phyloP scores from a whole-genome alignment of 164 flowering plant genomes.

The Euptelea pleiosperma region DNA sequence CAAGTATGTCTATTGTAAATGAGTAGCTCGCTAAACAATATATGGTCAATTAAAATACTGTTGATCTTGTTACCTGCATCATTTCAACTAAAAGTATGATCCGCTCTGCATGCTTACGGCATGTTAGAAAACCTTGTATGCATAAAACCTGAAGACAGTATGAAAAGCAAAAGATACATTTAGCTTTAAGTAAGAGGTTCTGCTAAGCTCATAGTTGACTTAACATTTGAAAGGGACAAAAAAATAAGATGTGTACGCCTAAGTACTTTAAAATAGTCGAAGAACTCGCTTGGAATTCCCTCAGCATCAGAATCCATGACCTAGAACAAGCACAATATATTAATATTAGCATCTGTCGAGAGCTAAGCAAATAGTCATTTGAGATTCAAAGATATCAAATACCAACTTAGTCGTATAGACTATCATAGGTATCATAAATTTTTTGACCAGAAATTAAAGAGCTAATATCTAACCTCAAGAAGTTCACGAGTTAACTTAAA shows the following conservation, averaged over 20 bases:
- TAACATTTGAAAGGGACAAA: neutral
- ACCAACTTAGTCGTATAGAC: too few species aligned
- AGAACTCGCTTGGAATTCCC: conserved; percentile 98
- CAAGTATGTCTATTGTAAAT: neutral
- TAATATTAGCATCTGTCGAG: too few species aligned
- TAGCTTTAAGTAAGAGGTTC: neutral
- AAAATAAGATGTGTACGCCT: neutral
- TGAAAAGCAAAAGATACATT: conserved; percentile 1
- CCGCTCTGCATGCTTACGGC: conserved; percentile 98
- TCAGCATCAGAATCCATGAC: conserved; percentile 99
- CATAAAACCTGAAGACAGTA: conserved; percentile 68
- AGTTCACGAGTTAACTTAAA: conserved; percentile 99
- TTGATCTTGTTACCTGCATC: conserved; percentile 69
- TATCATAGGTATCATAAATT: too few species aligned
- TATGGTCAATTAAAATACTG: neutral
- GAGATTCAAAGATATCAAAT: too few species aligned
- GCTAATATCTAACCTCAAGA: conserved; percentile 70
- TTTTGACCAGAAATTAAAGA: too few species aligned
- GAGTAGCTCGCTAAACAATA: neutral
- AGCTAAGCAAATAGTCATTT: too few species aligned
- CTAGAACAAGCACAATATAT: conserved; percentile 31
- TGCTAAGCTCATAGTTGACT: neutral
- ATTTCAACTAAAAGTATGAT: conserved; percentile 97
- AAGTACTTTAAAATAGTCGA: conserved; percentile 91
- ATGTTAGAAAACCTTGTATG: conserved; percentile 96